These are phyloP conservation scores for Coffea humblotiana DNA, from an alignment of 305 asterid genomes.

Conservation along the genomic window DNA sequence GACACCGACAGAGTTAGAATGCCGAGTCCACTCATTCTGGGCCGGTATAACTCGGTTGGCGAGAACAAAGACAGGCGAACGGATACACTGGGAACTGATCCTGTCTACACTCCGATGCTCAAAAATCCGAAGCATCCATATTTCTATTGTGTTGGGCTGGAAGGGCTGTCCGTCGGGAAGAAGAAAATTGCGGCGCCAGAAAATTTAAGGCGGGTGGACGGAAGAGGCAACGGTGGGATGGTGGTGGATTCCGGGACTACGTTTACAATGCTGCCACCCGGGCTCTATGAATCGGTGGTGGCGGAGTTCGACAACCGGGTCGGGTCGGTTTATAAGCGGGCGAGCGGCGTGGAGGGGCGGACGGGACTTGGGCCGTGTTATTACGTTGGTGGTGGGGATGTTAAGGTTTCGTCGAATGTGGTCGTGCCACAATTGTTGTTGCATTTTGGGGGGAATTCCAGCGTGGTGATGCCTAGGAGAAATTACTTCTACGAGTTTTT, in stretches of 20 bases:
- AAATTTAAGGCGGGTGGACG: conserved; percentile 52
- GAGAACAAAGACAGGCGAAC: conserved; percentile 22
- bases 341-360: conserved; percentile 52
- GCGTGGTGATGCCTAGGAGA: conserved; percentile 73
- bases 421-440: conserved; percentile 50
- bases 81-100: not conserved
- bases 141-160: conserved; percentile 71
- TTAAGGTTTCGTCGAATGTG: not conserved
- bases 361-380: conserved; percentile 86
- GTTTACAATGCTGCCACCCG: conserved; percentile 72
- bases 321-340: conserved; percentile 43
- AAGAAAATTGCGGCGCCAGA: conserved; percentile 50
- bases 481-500: conserved; percentile 73
- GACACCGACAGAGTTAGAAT: conserved; percentile 32
- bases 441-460: conserved; percentile 77
- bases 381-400: conserved; percentile 27
- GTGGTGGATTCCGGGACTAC: conserved; percentile 98
- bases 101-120: conserved; percentile 68
- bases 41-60: conserved; percentile 38
- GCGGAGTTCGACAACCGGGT: conserved; percentile 44
- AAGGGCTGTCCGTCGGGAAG: conserved; percentile 58
- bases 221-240: conserved; percentile 81
- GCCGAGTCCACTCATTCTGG: conserved; percentile 83
- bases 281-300: conserved; percentile 49
- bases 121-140: conserved; percentile 68